Evolutionary conservation across 2,329 filamentous ascomycete genomes (phyloP).

Genomic region (Botrytis fragariae): DNA sequence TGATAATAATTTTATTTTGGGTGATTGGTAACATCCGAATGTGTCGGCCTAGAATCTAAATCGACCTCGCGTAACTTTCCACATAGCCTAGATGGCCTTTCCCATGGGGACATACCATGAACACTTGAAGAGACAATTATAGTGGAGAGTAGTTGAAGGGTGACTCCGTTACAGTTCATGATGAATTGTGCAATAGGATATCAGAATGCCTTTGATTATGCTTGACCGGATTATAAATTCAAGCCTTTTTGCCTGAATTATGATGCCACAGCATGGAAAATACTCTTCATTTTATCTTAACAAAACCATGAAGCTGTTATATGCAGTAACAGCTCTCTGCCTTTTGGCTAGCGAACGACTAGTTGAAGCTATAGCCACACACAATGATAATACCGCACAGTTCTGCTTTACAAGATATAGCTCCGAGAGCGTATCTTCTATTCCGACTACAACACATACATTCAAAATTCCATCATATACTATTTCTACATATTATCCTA

Average conservation of each 20-base stretch:
- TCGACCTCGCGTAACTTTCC: not conserved
- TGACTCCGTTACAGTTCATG: not conserved
- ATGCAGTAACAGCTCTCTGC: too few relatives aligned
- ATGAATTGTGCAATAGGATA: not conserved
- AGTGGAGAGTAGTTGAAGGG: rapidly evolving
- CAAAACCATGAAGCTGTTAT: too few relatives aligned
- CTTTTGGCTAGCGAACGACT: too few relatives aligned
- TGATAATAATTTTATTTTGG: not conserved
- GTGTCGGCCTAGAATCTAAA: not conserved
- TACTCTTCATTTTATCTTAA: too few relatives aligned
- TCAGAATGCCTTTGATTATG: not conserved
- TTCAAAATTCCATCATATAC: too few relatives aligned
- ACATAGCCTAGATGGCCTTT: not conserved
- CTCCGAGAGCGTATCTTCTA: too few relatives aligned
- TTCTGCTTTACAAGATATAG: too few relatives aligned
- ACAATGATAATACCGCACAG: too few relatives aligned
- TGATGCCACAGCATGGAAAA: not conserved
- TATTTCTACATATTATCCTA: too few relatives aligned
- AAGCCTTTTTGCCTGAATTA: not conserved
- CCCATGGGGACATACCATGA: not conserved
- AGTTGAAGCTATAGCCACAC: too few relatives aligned
- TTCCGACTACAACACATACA: too few relatives aligned
- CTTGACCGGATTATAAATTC: not conserved
- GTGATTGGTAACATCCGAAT: not conserved
- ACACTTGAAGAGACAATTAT: not conserved